Evolutionary conservation across 2,329 filamentous ascomycete species (phyloP), one percentile per base, ranked within the genome.

Genomic region (Ophiostoma himal-ulmi): DNA sequence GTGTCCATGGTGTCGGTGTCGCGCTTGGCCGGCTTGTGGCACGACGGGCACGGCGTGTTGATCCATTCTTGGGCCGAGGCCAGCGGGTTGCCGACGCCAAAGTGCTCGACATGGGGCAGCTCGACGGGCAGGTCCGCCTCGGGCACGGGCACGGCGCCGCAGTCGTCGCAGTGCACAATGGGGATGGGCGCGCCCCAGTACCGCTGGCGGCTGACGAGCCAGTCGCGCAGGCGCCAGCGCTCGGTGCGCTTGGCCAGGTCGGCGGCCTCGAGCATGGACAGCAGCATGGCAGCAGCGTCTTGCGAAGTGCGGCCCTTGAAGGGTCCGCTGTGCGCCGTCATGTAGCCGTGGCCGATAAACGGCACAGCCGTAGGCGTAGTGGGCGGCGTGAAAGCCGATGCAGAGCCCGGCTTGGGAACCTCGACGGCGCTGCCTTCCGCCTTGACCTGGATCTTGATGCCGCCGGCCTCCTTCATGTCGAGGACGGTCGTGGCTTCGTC

Each of bases 1-100:
- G 93, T 97, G 78, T 97, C 93, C 93, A 97, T 96, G 2, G 93
- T 97, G 78, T 97, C 93, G 0, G 93, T 96, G 74, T 97, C 93
- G 73, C 93, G 86, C 77, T 88, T 90, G 7, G 92, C 93, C 34
- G 87, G 80, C 1, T 85, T 83, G 20, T 85, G 81, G 75, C 93
- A 97, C 74, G 86, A 86, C 5, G 93, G 93, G 76, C 93, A 97
- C 2, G 83, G 78, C 0, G 89, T 91, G 75, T 93, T 87, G 65
- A 92, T 83, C 88, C 92, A 97, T 8, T 90, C 87, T 14, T 88
- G 80, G 4, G 90, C 88, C 26, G 86, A 84, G 74, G 91, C 91
- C 22, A 96, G 82, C 0, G 92, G 91, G 75, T 94, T 96, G 0
- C 93, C 93, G 17, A 84, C 84, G 72, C 86, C 84, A 85, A 89